Conservation (phyloP, 257 asterid genomes). For the Forsythia suspensa region DNA sequence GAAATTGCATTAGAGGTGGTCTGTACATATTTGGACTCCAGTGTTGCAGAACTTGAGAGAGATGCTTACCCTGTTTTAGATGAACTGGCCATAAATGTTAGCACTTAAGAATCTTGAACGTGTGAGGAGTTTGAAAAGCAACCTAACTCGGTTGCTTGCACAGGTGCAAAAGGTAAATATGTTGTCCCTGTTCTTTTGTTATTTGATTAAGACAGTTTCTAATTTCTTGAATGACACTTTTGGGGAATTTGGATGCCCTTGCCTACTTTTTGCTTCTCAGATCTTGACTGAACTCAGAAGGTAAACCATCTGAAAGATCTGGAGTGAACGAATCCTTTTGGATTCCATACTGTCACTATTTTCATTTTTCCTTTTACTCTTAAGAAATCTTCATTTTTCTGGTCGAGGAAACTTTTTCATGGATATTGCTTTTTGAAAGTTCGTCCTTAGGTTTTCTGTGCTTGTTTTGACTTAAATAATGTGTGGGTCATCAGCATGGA, state of each 20-base stretch:
- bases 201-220: neutral
- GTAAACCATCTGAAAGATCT: neutral
- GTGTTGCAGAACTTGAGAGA: slow-evolving; percentile 85
- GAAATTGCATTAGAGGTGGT: slow-evolving; percentile 96
- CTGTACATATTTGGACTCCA: slow-evolving; percentile 75
- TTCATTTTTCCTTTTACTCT: neutral
- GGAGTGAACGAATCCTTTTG: slow-evolving; percentile 5
- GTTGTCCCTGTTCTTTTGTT: slow-evolving; percentile 7
- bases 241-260: neutral
- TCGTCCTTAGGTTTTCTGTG: neutral
- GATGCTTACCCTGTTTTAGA: slow-evolving; percentile 95
- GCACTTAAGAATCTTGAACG: slow-evolving; percentile 92
- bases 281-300: neutral
- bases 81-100: slow-evolving; percentile 88
- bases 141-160: slow-evolving; percentile 92
- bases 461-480: neutral
- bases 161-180: slow-evolving; percentile 83
- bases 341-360: neutral
- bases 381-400: neutral
- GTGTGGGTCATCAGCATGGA: neutral
- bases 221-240: slow-evolving; percentile 7
- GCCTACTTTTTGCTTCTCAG: neutral
- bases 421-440: neutral
- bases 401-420: neutral
- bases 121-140: slow-evolving; percentile 90